Evolutionary conservation across 2,329 filamentous ascomycete genomes (phyloP), one percentile per base, ranked within the genome.

Genomic region (Aspergillus quadricinctus): DNA sequence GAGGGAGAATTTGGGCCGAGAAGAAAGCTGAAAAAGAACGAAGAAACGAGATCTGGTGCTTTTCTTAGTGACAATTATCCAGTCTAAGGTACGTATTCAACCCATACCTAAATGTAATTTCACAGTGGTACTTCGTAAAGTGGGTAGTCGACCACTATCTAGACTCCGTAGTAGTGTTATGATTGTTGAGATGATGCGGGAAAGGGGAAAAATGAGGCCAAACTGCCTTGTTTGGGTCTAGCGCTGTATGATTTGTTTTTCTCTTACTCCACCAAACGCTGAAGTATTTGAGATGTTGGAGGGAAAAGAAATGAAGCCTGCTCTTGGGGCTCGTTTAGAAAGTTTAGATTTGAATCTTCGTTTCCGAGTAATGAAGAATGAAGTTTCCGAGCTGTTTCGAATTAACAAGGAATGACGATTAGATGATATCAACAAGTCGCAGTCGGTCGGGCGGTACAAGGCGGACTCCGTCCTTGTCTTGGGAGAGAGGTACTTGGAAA

Each of bases 221-320:
- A 23, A 64, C 59, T 10, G 62, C 63, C 23, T 66, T 40, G 49
- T 64, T 58, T 29, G 54, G 50, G 48, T 64, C 61, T 11, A 66
- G 54, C 28, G 52, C 35, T n/a, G 52, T 54, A 54, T 54, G 27
- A 29, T 9, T 46, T 29, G 23, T 40, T 40, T 52, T 46, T 45
- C 17, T 29, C 17, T 25, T 27, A 6, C 43, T 46, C 23, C 21
- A 10, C 21, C 21, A 37, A 5, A 37, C 31, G 8, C 10, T 45
- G 9, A 23, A 19, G 8, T 23, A 19, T 23, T 19, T 17, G 14
- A 35, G 11, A 35, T 6, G 31, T 35, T 23, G 41, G 9, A 23
- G 40, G n/a, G 7, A 43, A 21, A 19, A 19, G 17, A 25, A 25
- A 46, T 23, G 5, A 19, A 40, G 14, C 19, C 41, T 17, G 35